A percentile compares a stretch with the other conserved stretches of the same genome.
Evolutionary conservation across 768 basidiomycete species (phyloP).

Genomic region (Crepidotus variabilis): DNA sequence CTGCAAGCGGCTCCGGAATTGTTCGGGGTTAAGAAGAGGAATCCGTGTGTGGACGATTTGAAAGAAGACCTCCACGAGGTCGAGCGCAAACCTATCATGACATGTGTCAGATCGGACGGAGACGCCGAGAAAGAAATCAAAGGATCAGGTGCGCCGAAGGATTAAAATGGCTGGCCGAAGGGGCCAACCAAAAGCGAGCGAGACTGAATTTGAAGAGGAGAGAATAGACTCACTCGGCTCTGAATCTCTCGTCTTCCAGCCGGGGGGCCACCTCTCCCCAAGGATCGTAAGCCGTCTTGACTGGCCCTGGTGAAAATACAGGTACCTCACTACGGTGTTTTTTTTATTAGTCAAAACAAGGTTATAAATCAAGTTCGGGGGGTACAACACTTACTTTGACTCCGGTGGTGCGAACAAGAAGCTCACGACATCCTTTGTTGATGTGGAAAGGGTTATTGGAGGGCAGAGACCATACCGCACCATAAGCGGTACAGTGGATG

Average conservation of each 20-base stretch:
- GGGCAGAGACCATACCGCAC: conserved; percentile 50
- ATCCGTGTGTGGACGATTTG: conserved; percentile 88
- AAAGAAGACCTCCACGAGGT: conserved; percentile 93
- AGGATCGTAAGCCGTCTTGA: conserved; percentile 50
- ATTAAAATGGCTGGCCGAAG: no score
- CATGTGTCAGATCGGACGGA: conserved; percentile 1
- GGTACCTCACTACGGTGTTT: conserved; percentile 35
- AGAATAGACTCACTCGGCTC: conserved; percentile 71
- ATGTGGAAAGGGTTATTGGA: conserved; percentile 51
- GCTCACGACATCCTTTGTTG: conserved; percentile 62
- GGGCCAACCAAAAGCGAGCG: neutral
- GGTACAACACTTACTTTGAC: conserved; percentile 32
- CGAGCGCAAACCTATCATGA: conserved; percentile 72
- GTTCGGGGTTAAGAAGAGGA: conserved; percentile 80
- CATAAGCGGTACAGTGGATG: conserved; percentile 31
- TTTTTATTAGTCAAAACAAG: conserved; percentile 13
- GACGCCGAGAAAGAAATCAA: conserved; percentile 15
- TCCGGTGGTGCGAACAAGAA: conserved; percentile 79
- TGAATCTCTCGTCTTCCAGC: conserved; percentile 69
- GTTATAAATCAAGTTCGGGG: conserved; percentile 9
- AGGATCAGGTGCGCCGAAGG: neutral
- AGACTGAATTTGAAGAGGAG: neutral
- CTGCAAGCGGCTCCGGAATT: conserved; percentile 72
- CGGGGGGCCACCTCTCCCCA: conserved; percentile 77
- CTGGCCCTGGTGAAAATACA: conserved; percentile 29